A percentile compares a stretch with the other conserved stretches of the same genome.
These are phyloP conservation scores for Carex myosuroides DNA, from an alignment of 176 grass and related monocot genomes.

Conservation along the genomic window DNA sequence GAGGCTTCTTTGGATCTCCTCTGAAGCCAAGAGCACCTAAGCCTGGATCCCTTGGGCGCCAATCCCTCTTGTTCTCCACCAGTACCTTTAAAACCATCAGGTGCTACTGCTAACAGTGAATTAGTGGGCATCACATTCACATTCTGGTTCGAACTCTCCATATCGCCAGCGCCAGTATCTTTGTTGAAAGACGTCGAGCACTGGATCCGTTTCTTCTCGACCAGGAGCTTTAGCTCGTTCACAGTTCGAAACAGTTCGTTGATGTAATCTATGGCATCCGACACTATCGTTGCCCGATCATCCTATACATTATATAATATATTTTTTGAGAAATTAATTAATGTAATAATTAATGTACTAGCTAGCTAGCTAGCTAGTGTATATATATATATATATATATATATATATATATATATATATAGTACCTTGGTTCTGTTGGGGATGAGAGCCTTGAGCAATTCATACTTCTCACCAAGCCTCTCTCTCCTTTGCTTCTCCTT, in stretches of 20 bases:
- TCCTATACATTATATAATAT: not conserved
- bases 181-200: not conserved
- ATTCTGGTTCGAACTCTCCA: not conserved
- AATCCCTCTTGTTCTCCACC: constrained; percentile 16
- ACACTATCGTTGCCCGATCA: constrained; percentile 18
- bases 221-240: constrained; percentile 13
- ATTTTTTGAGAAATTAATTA: not conserved
- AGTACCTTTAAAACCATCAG: not conserved
- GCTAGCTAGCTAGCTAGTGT: too few species aligned
- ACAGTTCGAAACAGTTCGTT: constrained; percentile 17
- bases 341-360: too few species aligned
- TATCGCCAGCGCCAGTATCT: not conserved
- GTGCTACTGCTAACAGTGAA: not conserved
- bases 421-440: constrained; percentile 17
- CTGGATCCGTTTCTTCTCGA: constrained; percentile 12
- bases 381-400: too few species aligned
- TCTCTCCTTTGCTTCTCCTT: constrained; percentile 24
- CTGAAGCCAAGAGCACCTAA: constrained; percentile 86
- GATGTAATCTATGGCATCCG: constrained; percentile 19
- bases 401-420: too few species aligned
- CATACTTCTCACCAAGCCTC: constrained; percentile 18
- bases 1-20: constrained; percentile 70
- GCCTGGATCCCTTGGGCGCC: constrained; percentile 15
- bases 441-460: constrained; percentile 17
- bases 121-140: not conserved